Evolutionary conservation across 768 basidiomycete species (phyloP), one percentile per base, ranked within the genome.

Genomic region (Dioszegia hungarica): DNA sequence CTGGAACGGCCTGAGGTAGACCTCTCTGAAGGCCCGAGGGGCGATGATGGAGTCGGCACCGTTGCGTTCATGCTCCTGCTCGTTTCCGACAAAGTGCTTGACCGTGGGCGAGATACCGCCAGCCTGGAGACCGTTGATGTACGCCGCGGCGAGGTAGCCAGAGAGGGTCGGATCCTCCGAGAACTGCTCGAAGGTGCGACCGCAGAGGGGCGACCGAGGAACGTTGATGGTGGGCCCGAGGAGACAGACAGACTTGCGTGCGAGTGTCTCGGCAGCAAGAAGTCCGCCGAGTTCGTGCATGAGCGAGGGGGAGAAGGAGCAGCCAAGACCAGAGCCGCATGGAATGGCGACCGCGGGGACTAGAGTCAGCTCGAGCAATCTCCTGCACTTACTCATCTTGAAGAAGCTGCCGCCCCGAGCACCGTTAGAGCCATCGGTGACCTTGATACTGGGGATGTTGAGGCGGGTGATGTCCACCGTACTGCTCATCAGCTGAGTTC

Each of bases 171-270:
- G 85, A 68, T 86, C 85, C 64, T 86, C 85, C 3, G 83, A 83
- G 72, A 85, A 87, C 2, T 83, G 85, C 72, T 87, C 86, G 63
- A 87, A 87, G 0, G 62, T 68, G 31, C 72, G 53, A 22, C 72
- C 72, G 19, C 73, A 68, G 10, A 71, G 61, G 5, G 72, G 73
- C 22, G 39, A 49, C 10, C 86, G 80, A 65, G 84, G 85, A 27
- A 86, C 86, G 67, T 87, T 88, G 74, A 85, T 84, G 0, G 86
- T 88, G 9, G 85, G 86, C 2, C 84, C 86, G 22, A 87, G 79
- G 15, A 87, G 77, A 25, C 85, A 77, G 37, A 83, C 81, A 17
- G 59, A 53, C 1, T 83, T 83, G 68, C 85, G 84, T 62, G 80
- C 75, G 62, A 85, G 85, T 14, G 85, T 79, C 73, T 87, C 86